phyloP scores from a whole-genome alignment of 495 filamentous ascomycete species.

The Sabuloglossum arenarium region DNA sequence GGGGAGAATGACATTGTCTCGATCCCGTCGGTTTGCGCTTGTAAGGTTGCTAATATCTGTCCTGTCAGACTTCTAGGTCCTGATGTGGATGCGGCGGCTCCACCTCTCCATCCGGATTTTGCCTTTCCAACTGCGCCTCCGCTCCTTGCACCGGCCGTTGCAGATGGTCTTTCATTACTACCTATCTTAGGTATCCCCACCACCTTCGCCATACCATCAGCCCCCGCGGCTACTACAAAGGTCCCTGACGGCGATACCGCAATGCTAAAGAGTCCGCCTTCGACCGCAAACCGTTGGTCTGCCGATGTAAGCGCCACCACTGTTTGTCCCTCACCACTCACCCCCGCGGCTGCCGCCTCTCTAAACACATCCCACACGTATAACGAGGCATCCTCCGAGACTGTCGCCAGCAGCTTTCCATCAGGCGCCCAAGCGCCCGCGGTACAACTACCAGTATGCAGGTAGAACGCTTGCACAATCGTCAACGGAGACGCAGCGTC shows the following conservation, averaged over 20 bases:
- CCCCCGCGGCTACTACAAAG: constrained; percentile 72
- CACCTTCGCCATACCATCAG: constrained; percentile 61
- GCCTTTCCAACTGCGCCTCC: constrained; percentile 24
- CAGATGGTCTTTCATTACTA: constrained; percentile 13
- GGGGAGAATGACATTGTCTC: constrained; percentile 74
- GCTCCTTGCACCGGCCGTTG: constrained; percentile 19
- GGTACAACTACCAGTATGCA: constrained; percentile 71
- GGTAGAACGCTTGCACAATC: constrained; percentile 76
- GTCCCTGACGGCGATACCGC: constrained; percentile 57
- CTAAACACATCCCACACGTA: constrained; percentile 90
- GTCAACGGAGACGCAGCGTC: constrained; percentile 41
- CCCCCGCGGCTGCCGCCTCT: constrained; percentile 41
- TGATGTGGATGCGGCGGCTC: constrained; percentile 4
- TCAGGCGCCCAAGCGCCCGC: constrained; percentile 83
- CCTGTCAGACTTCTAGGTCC: constrained; percentile 38
- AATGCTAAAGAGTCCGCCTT: constrained; percentile 76
- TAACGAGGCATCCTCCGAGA: constrained; percentile 71
- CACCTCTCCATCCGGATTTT: constrained; percentile 12
- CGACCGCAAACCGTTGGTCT: constrained; percentile 80
- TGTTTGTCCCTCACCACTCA: constrained; percentile 44
- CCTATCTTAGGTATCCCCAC: constrained; percentile 60
- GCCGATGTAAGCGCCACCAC: constrained; percentile 60
- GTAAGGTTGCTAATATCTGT: constrained; percentile 50
- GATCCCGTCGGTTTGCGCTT: constrained; percentile 55
- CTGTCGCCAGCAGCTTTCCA: constrained; percentile 73